Percentiles rank a stretch among this genome's conserved stretches.
Conservation (phyloP, 306 rosid genomes). For the Geum urbanum region DNA sequence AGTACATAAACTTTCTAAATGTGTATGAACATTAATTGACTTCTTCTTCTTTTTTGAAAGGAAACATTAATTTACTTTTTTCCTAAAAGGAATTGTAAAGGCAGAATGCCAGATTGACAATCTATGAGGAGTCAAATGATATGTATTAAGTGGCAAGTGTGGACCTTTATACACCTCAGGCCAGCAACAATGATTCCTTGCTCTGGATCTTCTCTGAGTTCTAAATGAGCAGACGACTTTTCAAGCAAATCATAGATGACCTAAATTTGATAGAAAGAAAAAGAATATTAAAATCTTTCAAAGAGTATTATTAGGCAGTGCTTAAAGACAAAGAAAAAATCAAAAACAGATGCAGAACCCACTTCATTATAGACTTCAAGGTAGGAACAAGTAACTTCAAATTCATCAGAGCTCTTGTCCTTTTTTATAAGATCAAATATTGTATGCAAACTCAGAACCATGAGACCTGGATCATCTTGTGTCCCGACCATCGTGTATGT, state of each 20-base stretch:
- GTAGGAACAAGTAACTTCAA: slow-evolving; percentile 60
- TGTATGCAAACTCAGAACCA: slow-evolving; percentile 58
- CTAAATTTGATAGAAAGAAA: slow-evolving; percentile 28
- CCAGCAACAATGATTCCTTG: slow-evolving; percentile 60
- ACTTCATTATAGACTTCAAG: slow-evolving; percentile 69
- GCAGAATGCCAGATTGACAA: slow-evolving; percentile 1
- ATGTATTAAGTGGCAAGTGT: slow-evolving; percentile 7
- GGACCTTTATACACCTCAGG: slow-evolving; percentile 55
- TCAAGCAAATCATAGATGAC: slow-evolving; percentile 64
- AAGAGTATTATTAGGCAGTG: neutral
- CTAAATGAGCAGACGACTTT: slow-evolving; percentile 60
- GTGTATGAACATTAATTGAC: neutral
- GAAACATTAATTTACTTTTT: neutral
- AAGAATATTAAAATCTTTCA: neutral
- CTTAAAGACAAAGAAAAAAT: neutral
- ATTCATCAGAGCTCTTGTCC: slow-evolving; percentile 47
- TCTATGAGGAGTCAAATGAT: neutral
- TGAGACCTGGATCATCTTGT: slow-evolving; percentile 60
- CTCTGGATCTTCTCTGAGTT: slow-evolving; percentile 64
- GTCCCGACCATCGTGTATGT: slow-evolving; percentile 67
- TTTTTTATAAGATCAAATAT: slow-evolving; percentile 48
- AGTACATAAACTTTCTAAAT: neutral
- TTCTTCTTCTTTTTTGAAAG: no score
- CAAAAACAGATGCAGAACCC: neutral
- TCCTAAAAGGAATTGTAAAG: neutral